Evolutionary conservation across 106 monocot species (phyloP), one percentile per base, ranked within the genome.

Genomic region (Dioscorea alata): DNA sequence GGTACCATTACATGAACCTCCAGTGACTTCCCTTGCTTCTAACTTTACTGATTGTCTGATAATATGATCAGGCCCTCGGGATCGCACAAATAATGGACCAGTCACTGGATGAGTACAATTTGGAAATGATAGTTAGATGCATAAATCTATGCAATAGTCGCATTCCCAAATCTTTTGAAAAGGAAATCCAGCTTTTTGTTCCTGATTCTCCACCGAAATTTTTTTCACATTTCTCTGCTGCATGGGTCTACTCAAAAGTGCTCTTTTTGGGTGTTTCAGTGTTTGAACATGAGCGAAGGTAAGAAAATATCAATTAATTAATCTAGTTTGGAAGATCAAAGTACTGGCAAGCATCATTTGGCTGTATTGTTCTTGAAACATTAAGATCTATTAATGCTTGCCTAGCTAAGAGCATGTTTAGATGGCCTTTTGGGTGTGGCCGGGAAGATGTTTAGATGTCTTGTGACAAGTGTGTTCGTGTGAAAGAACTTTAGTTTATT

Each of bases 21-120:
- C 56, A 57, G 15, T 58, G 12, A 9, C 19, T 52, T 52, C 24
- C 13, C 22, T 13, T 13, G 18, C 32, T 49, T 21, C 23, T 48
- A 67, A 15, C 28, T 33, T 17, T 31, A 23, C 20, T 56, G 25
- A 57, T 69, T 20, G 5, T 48, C 56, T 31, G 25, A 12, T 48
- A 23, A 19, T 23, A 5, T 48, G 13, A 17, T 28, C 84, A 99
- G 97, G 87, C 92, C 59, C 72, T 99, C 85, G 87, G 82, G 79
- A 77, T 99, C 66, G 92, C 90, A 68, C 92, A 99, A 75, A 71
- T 88, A 72, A 85, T 93, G 83, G 92, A 99, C 73, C 82, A 93
- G 74, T 79, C 83, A 64, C 74, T 99, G 56, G 97, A 93, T 72
- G 72, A 76, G 65, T 77, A 77, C 54, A 69, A 93, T 67, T 70